These are phyloP conservation scores for Canavalia gladiata DNA, from an alignment of 306 rosid species.

Conservation along the genomic window DNA sequence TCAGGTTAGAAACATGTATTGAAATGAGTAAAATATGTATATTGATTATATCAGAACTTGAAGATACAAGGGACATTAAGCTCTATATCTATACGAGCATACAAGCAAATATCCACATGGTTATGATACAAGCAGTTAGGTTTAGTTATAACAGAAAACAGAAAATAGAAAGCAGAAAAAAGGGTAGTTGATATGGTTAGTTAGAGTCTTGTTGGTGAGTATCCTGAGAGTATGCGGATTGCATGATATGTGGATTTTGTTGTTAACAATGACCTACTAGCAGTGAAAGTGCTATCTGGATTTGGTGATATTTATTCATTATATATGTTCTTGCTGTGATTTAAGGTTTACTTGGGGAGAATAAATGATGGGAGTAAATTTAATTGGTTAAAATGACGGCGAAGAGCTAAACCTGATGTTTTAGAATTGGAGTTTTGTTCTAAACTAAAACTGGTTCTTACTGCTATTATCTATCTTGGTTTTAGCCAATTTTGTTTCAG, in stretches of 20 bases:
- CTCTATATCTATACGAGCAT: no score
- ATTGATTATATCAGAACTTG: no score
- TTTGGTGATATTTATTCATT: neutral
- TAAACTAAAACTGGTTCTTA: neutral
- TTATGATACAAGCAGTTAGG: no score
- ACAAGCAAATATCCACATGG: no score
- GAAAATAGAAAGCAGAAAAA: no score
- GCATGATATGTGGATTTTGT: constrained; percentile 1
- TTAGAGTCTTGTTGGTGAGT: no score
- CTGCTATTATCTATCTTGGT: neutral
- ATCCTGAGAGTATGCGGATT: no score
- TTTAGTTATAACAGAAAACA: no score
- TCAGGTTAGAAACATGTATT: no score
- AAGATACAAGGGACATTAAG: no score
- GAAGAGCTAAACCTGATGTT: neutral
- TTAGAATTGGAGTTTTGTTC: neutral
- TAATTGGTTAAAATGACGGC: neutral
- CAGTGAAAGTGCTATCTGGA: constrained; percentile 1
- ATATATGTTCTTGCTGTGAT: neutral
- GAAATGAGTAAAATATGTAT: no score
- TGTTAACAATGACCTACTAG: neutral
- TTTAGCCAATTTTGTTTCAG: neutral
- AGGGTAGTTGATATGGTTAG: no score
- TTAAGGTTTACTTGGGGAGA: neutral
- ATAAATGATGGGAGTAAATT: neutral